A percentile compares a stretch with the other conserved stretches of the same genome.
Conservation (phyloP, 257 asterid genomes). For the Fraxinus anomala region DNA sequence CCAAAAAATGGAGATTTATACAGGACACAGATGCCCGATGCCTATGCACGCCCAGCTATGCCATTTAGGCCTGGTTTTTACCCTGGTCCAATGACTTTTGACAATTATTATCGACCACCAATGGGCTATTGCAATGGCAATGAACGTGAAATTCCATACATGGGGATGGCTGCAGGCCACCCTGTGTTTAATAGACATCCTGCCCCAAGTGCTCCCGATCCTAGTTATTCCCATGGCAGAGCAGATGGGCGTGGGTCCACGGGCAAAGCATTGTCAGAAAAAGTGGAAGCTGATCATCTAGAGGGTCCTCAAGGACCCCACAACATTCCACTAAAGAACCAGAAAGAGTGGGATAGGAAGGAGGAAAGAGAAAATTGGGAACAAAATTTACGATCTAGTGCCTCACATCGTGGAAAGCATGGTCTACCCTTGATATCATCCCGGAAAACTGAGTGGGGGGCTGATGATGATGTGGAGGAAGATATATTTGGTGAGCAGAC, state of each 20-base stretch:
- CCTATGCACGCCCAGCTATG: conserved; percentile 78
- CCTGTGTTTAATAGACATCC: conserved; percentile 66
- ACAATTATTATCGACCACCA: conserved; percentile 86
- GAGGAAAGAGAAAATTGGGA: conserved; percentile 58
- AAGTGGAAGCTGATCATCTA: conserved; percentile 46
- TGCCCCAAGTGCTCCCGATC: conserved; percentile 54
- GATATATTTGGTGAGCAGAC: conserved; percentile 41
- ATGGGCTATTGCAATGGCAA: conserved; percentile 64
- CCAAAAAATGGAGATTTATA: conserved; percentile 79
- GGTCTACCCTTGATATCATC: conserved; percentile 37
- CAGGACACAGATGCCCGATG: conserved; percentile 77
- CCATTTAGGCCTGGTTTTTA: conserved; percentile 85
- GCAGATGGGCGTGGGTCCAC: conserved; percentile 47
- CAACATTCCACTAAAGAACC: conserved; percentile 51
- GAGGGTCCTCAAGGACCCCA: conserved; percentile 52
- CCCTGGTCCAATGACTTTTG: conserved; percentile 77
- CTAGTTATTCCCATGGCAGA: conserved; percentile 57
- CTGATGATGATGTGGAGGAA: conserved; percentile 62
- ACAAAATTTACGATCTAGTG: conserved; percentile 37
- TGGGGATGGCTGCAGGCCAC: conserved; percentile 67
- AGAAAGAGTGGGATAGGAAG: conserved; percentile 48
- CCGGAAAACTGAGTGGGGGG: conserved; percentile 78
- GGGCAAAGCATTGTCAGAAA: conserved; percentile 49
- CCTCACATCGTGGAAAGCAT: conserved; percentile 39
- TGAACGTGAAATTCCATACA: conserved; percentile 75